Conservation (phyloP, 345 rosid species). For the Arabidopsis arenosa region DNA sequence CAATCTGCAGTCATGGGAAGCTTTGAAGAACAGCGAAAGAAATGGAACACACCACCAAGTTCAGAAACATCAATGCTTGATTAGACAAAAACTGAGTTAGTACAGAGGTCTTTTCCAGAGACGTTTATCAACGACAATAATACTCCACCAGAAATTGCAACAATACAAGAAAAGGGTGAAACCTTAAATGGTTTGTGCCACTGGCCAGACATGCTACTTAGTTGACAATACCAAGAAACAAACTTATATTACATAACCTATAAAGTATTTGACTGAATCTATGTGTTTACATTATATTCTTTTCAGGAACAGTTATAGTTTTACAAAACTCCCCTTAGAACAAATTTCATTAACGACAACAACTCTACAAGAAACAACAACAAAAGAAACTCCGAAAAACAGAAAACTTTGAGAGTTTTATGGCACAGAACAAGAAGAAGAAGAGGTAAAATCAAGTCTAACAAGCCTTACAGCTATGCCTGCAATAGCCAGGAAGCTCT, state of each 20-base stretch:
- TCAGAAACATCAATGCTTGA: slow-evolving; percentile 18
- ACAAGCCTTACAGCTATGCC: slow-evolving; percentile 86
- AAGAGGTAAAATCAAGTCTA: slow-evolving; percentile 36
- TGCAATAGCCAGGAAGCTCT: slow-evolving; percentile 82
- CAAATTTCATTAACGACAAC: slow-evolving; percentile 15
- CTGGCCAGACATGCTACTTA: background rate
- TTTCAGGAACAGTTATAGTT: background rate
- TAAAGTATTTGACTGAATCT: background rate
- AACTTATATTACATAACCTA: background rate
- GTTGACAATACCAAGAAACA: background rate
- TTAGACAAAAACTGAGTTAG: slow-evolving; percentile 8
- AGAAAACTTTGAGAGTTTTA: slow-evolving; percentile 5
- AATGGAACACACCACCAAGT: slow-evolving; percentile 60
- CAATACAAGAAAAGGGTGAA: background rate
- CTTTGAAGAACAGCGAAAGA: slow-evolving; percentile 68
- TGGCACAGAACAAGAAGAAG: slow-evolving; percentile 4
- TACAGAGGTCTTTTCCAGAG: slow-evolving; percentile 21
- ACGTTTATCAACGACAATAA: background rate
- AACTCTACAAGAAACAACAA: slow-evolving; percentile 25
- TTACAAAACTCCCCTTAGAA: slow-evolving; percentile 23
- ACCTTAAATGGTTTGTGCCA: background rate
- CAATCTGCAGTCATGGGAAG: slow-evolving; percentile 82
- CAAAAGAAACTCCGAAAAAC: slow-evolving; percentile 2
- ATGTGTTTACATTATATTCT: slow-evolving; percentile 21
- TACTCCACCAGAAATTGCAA: background rate